phyloP scores from a whole-genome alignment of 768 basidiomycete species.

The Xerocomellus intermedius region DNA sequence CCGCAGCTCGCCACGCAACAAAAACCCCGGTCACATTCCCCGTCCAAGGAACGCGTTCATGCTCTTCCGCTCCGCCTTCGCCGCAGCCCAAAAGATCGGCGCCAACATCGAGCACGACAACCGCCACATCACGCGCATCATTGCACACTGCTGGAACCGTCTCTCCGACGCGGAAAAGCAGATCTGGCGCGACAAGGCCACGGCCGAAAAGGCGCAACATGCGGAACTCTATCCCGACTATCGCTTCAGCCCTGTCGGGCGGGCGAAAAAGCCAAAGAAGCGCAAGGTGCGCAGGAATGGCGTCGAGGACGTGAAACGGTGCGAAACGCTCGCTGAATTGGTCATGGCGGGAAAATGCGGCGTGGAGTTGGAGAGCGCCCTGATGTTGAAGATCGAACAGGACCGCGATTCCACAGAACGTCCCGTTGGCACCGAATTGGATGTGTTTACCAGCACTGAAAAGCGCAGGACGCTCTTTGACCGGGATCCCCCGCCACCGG shows the following conservation, averaged over 20 bases:
- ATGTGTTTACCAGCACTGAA: neutral
- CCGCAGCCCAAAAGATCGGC: slow-evolving; percentile 47
- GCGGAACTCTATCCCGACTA: slow-evolving; percentile 50
- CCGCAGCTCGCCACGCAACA: too few relatives aligned
- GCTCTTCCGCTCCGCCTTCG: slow-evolving; percentile 62
- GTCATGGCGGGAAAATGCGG: slow-evolving; percentile 52
- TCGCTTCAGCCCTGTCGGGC: slow-evolving; percentile 47
- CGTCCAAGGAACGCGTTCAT: slow-evolving; percentile 47
- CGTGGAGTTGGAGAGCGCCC: slow-evolving; percentile 44
- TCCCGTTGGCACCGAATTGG: neutral
- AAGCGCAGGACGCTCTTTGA: neutral
- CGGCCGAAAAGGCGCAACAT: slow-evolving; percentile 51
- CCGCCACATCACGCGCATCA: slow-evolving; percentile 56
- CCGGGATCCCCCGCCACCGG: neutral
- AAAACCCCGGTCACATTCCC: slow-evolving; percentile 41
- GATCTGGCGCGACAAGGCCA: slow-evolving; percentile 50
- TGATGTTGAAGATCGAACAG: slow-evolving; percentile 36
- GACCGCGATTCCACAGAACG: neutral
- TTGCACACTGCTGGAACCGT: slow-evolving; percentile 54
- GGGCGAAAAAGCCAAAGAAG: slow-evolving; percentile 44
- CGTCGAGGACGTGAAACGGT: slow-evolving; percentile 46
- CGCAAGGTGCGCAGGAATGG: slow-evolving; percentile 54
- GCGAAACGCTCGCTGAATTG: slow-evolving; percentile 48
- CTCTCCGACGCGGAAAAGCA: slow-evolving; percentile 50
- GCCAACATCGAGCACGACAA: slow-evolving; percentile 55